Conservation (phyloP, 306 rosid species). For the Amphicarpaea edgeworthii region DNA sequence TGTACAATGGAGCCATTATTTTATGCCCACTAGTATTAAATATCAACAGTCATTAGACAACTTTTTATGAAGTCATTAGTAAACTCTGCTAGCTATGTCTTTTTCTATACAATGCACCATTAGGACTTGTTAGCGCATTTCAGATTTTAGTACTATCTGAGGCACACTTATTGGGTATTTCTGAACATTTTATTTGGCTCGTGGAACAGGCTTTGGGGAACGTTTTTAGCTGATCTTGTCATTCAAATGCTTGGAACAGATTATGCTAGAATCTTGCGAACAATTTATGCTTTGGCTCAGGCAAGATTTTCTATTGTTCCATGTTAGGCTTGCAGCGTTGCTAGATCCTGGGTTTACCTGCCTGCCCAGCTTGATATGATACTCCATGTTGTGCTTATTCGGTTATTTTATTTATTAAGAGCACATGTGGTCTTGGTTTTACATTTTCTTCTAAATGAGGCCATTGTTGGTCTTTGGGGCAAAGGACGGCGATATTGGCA, state of each 20-base stretch:
- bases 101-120: constrained; percentile 21
- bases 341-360: constrained; percentile 28
- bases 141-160: constrained; percentile 14
- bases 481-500: constrained; percentile 11
- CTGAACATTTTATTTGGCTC: constrained; percentile 42
- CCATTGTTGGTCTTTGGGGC: neutral
- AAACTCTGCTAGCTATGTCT: neutral
- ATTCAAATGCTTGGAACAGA: constrained; percentile 98
- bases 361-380: constrained; percentile 36
- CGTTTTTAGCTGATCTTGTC: constrained; percentile 89
- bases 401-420: constrained; percentile 30
- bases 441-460: neutral
- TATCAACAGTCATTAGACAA: constrained; percentile 12
- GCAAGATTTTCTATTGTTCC: constrained; percentile 50
- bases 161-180: constrained; percentile 24
- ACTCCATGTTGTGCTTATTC: constrained; percentile 37
- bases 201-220: constrained; percentile 88
- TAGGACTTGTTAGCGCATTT: constrained; percentile 36
- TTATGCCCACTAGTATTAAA: neutral
- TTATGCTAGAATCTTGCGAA: constrained; percentile 90
- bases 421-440: constrained; percentile 7
- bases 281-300: constrained; percentile 96
- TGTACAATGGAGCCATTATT: constrained; percentile 12
- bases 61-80: constrained; percentile 13
- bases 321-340: constrained; percentile 21